Conservation (phyloP, 371 early-diverging fungal species). For the Lichtheimia ramosa region DNA sequence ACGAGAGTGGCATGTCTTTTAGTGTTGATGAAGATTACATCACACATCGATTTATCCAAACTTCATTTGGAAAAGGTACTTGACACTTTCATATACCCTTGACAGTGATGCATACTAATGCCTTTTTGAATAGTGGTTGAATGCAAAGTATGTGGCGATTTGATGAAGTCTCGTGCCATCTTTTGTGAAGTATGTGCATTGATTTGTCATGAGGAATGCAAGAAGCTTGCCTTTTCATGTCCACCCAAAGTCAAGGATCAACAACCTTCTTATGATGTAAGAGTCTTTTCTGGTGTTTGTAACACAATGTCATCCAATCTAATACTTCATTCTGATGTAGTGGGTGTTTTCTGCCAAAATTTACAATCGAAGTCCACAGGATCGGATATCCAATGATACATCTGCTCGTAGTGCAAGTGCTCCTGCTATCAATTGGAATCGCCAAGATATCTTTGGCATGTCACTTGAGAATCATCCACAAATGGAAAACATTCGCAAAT, state of each 20-base stretch:
- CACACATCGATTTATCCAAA: conserved; percentile 40
- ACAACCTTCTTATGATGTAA: conserved; percentile 47
- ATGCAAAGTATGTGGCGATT: conserved; percentile 46
- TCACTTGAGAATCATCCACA: conserved; percentile 30
- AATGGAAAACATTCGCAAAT: conserved; percentile 33
- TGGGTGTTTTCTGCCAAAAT: conserved; percentile 31
- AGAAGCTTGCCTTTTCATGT: conserved; percentile 39
- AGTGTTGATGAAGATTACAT: conserved; percentile 16
- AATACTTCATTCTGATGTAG: conserved; percentile 8
- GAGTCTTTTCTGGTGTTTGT: not conserved
- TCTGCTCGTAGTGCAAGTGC: conserved; percentile 5
- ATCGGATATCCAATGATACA: not conserved
- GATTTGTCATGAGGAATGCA: conserved; percentile 43
- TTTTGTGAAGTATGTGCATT: conserved; percentile 50
- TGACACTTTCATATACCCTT: not conserved
- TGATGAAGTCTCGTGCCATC: conserved; percentile 23
- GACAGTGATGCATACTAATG: not conserved
- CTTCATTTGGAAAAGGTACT: conserved; percentile 41
- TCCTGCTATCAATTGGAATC: conserved; percentile 7
- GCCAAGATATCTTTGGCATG: conserved; percentile 3
- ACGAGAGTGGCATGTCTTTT: too few relatives aligned
- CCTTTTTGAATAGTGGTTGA: conserved; percentile 23
- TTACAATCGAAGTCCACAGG: conserved; percentile 13
- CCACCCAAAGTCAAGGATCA: conserved; percentile 48
- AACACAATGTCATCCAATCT: not conserved